phyloP scores from a whole-genome alignment of 1,139 yeast species.

The Pichia sp. region DNA sequence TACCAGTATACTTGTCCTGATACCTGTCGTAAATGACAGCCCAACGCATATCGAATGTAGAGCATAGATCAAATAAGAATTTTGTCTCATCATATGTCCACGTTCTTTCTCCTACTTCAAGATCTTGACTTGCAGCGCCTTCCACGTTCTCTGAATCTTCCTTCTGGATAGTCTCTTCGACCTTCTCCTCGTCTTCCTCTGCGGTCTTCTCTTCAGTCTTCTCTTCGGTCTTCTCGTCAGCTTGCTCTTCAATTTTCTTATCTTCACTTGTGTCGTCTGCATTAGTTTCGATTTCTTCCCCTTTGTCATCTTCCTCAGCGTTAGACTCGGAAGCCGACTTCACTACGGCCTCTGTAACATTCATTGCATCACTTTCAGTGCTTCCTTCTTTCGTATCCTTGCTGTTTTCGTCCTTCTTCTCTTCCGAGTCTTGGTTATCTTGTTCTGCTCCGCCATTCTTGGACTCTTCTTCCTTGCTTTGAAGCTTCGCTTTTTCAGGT shows the following conservation, averaged over 20 bases:
- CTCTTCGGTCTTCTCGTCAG: background rate
- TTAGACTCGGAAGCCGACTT: background rate
- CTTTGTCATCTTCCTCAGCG: background rate
- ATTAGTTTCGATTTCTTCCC: background rate
- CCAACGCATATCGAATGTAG: conserved; percentile 82
- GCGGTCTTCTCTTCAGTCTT: background rate
- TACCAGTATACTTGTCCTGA: conserved; percentile 32
- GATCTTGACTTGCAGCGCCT: too few relatives aligned
- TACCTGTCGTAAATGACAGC: conserved; percentile 76
- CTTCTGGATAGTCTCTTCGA: background rate
- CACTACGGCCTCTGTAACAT: background rate
- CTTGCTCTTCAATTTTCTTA: background rate
- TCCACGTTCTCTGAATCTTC: too few relatives aligned
- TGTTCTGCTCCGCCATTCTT: background rate
- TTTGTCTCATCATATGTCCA: conserved; percentile 82
- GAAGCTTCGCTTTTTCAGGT: background rate
- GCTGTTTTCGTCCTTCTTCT: background rate
- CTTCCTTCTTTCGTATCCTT: background rate
- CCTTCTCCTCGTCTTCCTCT: background rate
- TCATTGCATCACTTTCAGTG: background rate
- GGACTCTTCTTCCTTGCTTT: too few relatives aligned
- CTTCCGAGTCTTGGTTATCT: background rate
- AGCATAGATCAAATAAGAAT: conserved; percentile 68
- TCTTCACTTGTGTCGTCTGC: background rate
- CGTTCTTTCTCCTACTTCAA: conserved; percentile 29